These are phyloP conservation scores for Conticribra guillardii DNA, from an alignment of 108 stramenopile species.

Conservation along the genomic window DNA sequence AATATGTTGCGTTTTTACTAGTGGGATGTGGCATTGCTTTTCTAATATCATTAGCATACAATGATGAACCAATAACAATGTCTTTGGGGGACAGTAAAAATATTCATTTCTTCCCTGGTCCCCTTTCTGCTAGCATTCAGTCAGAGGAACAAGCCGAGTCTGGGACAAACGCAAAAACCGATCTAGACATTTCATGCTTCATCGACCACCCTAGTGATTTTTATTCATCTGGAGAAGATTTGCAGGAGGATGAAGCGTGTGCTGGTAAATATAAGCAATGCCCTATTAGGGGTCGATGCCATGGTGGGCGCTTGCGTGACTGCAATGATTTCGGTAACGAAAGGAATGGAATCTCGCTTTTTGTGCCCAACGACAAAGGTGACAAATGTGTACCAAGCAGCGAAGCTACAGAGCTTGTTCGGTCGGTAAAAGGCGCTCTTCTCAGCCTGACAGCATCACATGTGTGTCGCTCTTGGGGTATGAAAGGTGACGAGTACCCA, in stretches of 20 bases:
- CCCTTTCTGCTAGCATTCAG: too few species aligned
- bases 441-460: slow-evolving; percentile 25
- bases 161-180: neutral
- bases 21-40: too few species aligned
- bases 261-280: slow-evolving; percentile 28
- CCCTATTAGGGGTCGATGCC: slow-evolving; percentile 51
- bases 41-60: too few species aligned
- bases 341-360: slow-evolving; percentile 10
- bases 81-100: too few species aligned
- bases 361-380: slow-evolving; percentile 20
- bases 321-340: slow-evolving; percentile 27
- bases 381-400: slow-evolving; percentile 24
- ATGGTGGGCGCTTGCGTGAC: slow-evolving; percentile 33
- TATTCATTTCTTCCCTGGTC: too few species aligned
- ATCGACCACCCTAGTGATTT: slow-evolving; percentile 27
- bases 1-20: too few species aligned
- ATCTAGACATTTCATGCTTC: slow-evolving; percentile 10
- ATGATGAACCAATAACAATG: too few species aligned
- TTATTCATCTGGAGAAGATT: slow-evolving; percentile 9
- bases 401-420: slow-evolving; percentile 13
- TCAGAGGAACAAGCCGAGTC: too few species aligned
- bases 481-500: slow-evolving; percentile 22
- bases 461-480: slow-evolving; percentile 18
- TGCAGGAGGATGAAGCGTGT: slow-evolving; percentile 16
- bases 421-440: slow-evolving; percentile 17